Evolutionary conservation across 108 stramenopile genomes (phyloP).

Genomic region (Fistulifera pelliculosa): DNA sequence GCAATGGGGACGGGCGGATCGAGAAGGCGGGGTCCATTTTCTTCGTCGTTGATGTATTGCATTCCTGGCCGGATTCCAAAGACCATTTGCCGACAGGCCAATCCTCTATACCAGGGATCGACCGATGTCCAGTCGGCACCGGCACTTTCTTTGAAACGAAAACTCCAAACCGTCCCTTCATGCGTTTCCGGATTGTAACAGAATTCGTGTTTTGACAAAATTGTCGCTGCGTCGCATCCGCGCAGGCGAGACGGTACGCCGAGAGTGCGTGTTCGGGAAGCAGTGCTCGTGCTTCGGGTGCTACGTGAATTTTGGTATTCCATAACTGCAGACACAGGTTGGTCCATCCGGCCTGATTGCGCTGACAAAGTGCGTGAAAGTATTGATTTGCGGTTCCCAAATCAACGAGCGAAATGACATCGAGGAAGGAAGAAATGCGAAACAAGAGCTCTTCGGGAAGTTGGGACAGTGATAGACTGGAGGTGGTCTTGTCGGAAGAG

Average conservation of each 20-base stretch:
- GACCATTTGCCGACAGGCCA: constrained; percentile 60
- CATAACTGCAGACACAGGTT: constrained; percentile 43
- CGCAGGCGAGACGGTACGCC: constrained; percentile 36
- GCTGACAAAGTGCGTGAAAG: constrained; percentile 12
- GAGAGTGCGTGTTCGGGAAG: constrained; percentile 11
- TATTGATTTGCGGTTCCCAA: constrained; percentile 13
- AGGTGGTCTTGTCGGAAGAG: not conserved
- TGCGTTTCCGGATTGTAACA: constrained; percentile 37
- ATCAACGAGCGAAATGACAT: constrained; percentile 22
- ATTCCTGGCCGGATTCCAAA: constrained; percentile 49
- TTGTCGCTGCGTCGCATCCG: constrained; percentile 34
- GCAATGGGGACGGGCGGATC: constrained; percentile 34
- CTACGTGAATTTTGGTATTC: constrained; percentile 47
- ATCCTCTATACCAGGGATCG: constrained; percentile 57
- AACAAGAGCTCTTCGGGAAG: constrained; percentile 31
- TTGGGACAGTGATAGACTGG: too few relatives aligned
- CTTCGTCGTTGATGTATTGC: constrained; percentile 13
- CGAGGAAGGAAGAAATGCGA: constrained; percentile 24
- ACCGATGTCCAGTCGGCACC: constrained; percentile 63
- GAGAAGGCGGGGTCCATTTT: not conserved
- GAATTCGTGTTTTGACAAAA: constrained; percentile 39
- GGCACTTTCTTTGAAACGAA: constrained; percentile 72
- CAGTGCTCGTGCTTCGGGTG: constrained; percentile 16
- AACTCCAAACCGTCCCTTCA: constrained; percentile 52
- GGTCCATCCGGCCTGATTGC: constrained; percentile 45